Evolutionary conservation across 2,329 filamentous ascomycete species (phyloP).

Genomic region (Pseudopyricularia javanii): DNA sequence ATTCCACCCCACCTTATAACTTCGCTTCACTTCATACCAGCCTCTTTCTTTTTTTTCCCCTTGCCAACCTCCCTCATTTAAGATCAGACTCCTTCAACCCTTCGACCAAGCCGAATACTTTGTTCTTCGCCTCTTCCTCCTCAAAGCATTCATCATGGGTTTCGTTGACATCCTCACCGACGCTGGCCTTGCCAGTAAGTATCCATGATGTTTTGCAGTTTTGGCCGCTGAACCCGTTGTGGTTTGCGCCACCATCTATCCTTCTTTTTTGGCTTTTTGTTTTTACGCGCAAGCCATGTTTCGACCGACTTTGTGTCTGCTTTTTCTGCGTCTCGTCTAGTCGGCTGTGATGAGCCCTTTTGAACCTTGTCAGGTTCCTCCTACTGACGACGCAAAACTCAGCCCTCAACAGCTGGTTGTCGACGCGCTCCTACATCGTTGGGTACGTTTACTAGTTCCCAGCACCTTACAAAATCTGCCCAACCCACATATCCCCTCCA

Average conservation of each 20-base stretch:
- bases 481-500: background rate
- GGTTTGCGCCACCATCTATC: background rate
- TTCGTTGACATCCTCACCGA: conserved; percentile 16
- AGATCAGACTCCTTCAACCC: background rate
- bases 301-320: background rate
- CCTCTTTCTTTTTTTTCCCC: background rate
- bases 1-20: conserved; percentile 2
- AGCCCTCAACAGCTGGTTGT: conserved; percentile 55
- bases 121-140: conserved; percentile 1
- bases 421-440: conserved; percentile 61
- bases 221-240: background rate
- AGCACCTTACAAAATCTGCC: background rate
- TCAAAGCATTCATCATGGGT: conserved; percentile 11
- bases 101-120: background rate
- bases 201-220: conserved; percentile 1
- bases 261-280: background rate
- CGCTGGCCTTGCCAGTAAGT: conserved; percentile 14
- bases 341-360: background rate
- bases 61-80: background rate
- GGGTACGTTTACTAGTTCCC: conserved; percentile 43
- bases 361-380: background rate
- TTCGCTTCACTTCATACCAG: conserved; percentile 1
- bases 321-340: background rate
- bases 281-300: background rate
- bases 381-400: conserved; percentile 5